Evolutionary conservation across 1,139 yeast species (phyloP).

Genomic region (Saccharomyces hybrid): DNA sequence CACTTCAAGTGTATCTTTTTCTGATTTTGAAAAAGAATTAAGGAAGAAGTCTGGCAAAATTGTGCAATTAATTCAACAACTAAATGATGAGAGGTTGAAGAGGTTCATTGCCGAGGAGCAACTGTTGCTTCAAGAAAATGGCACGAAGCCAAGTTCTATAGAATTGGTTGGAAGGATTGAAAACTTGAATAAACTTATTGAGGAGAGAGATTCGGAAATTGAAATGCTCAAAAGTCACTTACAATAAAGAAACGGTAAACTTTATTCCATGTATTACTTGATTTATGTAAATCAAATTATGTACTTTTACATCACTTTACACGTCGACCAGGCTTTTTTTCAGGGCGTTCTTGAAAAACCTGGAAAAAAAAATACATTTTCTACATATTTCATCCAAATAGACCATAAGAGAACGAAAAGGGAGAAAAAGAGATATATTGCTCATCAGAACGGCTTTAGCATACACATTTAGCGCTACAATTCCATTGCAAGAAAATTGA

Average conservation of each 20-base stretch:
- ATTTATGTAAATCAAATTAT: background rate
- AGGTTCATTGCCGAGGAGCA: constrained; percentile 68
- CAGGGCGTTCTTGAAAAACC: background rate
- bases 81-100: constrained; percentile 57
- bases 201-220: constrained; percentile 41
- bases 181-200: constrained; percentile 42
- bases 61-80: constrained; percentile 46
- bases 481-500: background rate
- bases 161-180: constrained; percentile 53
- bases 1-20: constrained; percentile 1
- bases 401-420: background rate
- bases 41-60: constrained; percentile 42
- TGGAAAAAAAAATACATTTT: background rate
- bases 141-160: constrained; percentile 45
- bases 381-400: no score
- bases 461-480: background rate
- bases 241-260: background rate
- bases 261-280: background rate
- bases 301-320: background rate
- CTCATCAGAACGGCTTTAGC: background rate
- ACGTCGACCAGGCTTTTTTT: background rate
- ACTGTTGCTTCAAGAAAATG: constrained; percentile 48
- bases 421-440: background rate
- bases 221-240: constrained; percentile 3
- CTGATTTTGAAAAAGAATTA: constrained; percentile 25